phyloP scores from a whole-genome alignment of 805 yeast genomes.

The Ogataea salicorniae region DNA sequence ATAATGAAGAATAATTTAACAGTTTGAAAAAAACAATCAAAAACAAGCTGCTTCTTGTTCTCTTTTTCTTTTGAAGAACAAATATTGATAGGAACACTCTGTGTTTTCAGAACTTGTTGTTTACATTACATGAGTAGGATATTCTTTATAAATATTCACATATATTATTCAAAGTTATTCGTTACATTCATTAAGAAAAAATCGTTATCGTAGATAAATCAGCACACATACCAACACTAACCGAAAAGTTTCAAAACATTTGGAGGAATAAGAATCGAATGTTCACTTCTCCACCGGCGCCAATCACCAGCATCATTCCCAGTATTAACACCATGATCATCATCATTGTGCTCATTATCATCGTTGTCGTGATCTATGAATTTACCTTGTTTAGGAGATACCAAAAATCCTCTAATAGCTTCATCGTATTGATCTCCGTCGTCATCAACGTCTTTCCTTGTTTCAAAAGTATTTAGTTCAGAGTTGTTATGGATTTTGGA shows the following conservation, averaged over 20 bases:
- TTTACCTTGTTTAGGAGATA: background rate
- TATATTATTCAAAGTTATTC: background rate
- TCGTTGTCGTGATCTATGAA: too few species aligned
- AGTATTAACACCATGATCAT: too few species aligned
- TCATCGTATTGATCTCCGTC: background rate
- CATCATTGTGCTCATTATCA: background rate
- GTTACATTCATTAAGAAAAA: background rate
- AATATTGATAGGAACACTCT: too few species aligned
- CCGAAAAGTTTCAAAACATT: background rate
- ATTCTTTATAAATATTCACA: too few species aligned
- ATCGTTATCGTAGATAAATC: background rate
- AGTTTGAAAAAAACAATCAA: background rate
- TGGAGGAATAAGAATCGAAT: background rate
- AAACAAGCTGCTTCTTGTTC: background rate
- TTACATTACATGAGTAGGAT: too few species aligned
- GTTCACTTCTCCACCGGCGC: background rate
- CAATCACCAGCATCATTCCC: background rate
- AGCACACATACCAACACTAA: background rate
- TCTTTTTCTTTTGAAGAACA: background rate
- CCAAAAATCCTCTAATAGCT: constrained; percentile 1
- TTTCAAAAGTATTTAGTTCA: too few species aligned
- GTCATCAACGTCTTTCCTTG: background rate
- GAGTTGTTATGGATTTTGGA: too few species aligned
- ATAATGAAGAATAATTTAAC: background rate
- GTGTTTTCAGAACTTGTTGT: too few species aligned